These are phyloP conservation scores for Penicillium dipodomyicola DNA, from an alignment of 495 filamentous ascomycete species.

Conservation along the genomic window DNA sequence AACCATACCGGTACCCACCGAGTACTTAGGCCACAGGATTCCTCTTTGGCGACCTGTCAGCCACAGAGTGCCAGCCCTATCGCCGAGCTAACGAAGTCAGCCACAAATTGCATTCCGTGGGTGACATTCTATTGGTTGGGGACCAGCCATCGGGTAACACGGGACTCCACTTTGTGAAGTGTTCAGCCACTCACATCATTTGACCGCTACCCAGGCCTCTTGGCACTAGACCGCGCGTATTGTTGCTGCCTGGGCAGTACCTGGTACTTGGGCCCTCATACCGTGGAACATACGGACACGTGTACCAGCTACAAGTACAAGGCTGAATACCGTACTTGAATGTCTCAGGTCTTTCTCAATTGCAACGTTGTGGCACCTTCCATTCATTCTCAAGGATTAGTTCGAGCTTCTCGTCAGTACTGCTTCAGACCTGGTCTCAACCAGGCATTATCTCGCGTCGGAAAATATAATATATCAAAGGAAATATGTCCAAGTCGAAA, in stretches of 20 bases:
- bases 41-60: constrained; percentile 8
- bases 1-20: not conserved
- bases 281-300: not conserved
- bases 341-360: not conserved
- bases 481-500: not conserved
- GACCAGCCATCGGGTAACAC: constrained; percentile 15
- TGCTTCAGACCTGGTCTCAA: not conserved
- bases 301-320: constrained; percentile 1
- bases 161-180: not conserved
- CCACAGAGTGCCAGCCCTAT: constrained; percentile 33
- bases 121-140: constrained; percentile 7
- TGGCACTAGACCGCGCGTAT: constrained; percentile 24
- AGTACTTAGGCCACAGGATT: not conserved
- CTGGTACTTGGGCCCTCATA: not conserved
- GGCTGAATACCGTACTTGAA: not conserved
- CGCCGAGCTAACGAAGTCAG: constrained; percentile 15
- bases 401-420: constrained; percentile 6
- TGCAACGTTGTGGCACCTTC: constrained; percentile 2
- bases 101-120: constrained; percentile 17
- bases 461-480: constrained; percentile 1
- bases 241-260: constrained; percentile 24
- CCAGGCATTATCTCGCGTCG: not conserved
- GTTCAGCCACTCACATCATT: constrained; percentile 17
- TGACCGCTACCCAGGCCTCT: not conserved
- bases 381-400: constrained; percentile 8